Evolutionary conservation across 78 protist species (phyloP), one percentile per base, ranked within the genome.

Genomic region (Dictyostelium firmibasis): DNA sequence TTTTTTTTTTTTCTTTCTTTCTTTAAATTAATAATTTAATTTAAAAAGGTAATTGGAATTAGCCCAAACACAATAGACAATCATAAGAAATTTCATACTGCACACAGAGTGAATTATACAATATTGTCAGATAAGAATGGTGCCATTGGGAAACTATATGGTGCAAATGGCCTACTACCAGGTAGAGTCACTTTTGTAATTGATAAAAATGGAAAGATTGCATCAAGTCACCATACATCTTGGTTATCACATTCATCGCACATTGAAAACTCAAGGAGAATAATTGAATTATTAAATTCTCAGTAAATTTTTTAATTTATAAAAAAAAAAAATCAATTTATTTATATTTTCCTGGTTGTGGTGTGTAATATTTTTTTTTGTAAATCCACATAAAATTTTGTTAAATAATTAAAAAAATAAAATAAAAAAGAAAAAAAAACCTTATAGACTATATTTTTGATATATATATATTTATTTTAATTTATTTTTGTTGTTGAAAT

Each of bases 101-200:
- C 91, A 27, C 18, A 41, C 0, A 92, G 76, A 36, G 23, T 67
- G 29, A 74, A 57, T 16, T 60, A 83, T 36, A 91, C 96, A 10
- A 47, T 92, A 25, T n/a, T 76, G 7, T 64, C 86, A 23, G 96
- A 92, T 35, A 53, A 76, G 7, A 84, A 44, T 3, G 70, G 62
- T 5, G 95, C 36, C 0, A 9, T 92, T 14, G 84, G 86, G 0
- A 27, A 69, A 11, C 14, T 36, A 31, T 92, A 69, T 43, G 84
- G 72, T n/a, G 96, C 75, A 60, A 16, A 81, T 53, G 81, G 76
- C 25, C 3, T 25, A 43, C 11, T 92, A 9, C 96, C 96, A 29
- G 91, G 91, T 16, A 78, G 96, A 20, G 20, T 72, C 0, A 92
- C 96, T 1, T 92, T 85, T 72, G 79, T 92, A 44, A 44, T 92